Evolutionary conservation across 1,139 yeast genomes (phyloP).

Genomic region (Wickerhamiella pararugosa): DNA sequence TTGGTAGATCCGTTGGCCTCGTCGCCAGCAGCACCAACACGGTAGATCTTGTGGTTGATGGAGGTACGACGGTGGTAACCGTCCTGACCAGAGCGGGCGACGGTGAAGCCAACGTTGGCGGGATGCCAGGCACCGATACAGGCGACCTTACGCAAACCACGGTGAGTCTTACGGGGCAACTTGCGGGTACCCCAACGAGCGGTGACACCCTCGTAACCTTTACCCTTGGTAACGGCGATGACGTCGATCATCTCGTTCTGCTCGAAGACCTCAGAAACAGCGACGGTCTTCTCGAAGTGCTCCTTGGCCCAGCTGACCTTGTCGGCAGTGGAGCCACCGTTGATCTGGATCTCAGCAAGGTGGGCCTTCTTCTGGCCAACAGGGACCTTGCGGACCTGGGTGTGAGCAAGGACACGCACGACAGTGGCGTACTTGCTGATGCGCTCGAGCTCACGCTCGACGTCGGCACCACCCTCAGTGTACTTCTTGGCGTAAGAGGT

Average conservation of each 20-base stretch:
- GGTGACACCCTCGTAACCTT: conserved; percentile 99
- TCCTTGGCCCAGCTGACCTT: conserved; percentile 98
- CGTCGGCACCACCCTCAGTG: conserved; percentile 78
- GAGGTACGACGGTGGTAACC: conserved; percentile 99
- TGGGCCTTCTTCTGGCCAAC: conserved; percentile 99
- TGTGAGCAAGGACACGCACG: conserved; percentile 98
- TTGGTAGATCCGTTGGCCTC: conserved; percentile 91
- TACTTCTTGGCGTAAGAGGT: conserved; percentile 99
- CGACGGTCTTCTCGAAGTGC: conserved; percentile 98
- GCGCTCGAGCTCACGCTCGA: conserved; percentile 97
- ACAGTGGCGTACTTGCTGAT: conserved; percentile 96
- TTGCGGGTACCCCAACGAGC: conserved; percentile 99
- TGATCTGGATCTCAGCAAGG: conserved; percentile 97
- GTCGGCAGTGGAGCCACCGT: conserved; percentile 97
- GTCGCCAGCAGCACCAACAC: conserved; percentile 94
- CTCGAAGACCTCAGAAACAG: conserved; percentile 92
- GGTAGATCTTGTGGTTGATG: conserved; percentile 99
- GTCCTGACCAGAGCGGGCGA: conserved; percentile 99
- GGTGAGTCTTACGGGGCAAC: conserved; percentile 99
- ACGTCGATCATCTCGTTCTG: conserved; percentile 98
- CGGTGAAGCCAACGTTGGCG: conserved; percentile 98
- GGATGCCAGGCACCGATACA: conserved; percentile 99
- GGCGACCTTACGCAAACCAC: conserved; percentile 99
- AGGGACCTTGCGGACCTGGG: conserved; percentile 99
- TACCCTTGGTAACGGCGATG: conserved; percentile 99